Evolutionary conservation across 2,329 filamentous ascomycete genomes (phyloP), one percentile per base, ranked within the genome.

Genomic region (Whalleya microplaca): DNA sequence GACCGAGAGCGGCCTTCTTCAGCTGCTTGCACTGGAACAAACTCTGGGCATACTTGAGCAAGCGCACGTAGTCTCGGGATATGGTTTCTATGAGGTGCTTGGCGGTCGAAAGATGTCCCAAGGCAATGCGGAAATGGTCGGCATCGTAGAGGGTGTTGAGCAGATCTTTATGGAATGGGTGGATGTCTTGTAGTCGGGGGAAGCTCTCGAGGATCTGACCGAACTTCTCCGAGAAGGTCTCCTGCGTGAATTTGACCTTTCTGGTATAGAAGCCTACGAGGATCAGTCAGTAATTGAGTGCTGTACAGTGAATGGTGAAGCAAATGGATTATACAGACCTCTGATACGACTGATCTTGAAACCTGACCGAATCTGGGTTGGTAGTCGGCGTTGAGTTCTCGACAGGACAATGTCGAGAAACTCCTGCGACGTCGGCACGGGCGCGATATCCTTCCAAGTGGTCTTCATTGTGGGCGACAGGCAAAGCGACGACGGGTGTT

Each of bases 21-120:
- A 99, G 86, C 81, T 98, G 93, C 80, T 99, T 99, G 85, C 94
- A 98, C 80, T 99, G 95, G 81, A 94, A 99, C 63, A 99, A 84
- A 70, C 88, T 96, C 80, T 96, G 93, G 53, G 92, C 93, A 79
- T 99, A 98, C 83, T 96, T 96, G 75, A 96, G 85, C 45, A 99
- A 85, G 64, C 95, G 91, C 61, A 99, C 92, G 72, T 99, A 99
- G 75, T 99, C 95, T 72, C 95, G 86, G 58, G 91, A 90, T 62
- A 99, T 95, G 52, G 93, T 96, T 83, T 99, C 95, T 54, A 99
- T 96, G 64, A 98, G 80, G 71, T 96, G 91, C 80, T 97, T 98
- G 50, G 95, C 95, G 3, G 95, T 98, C 43, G 92, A 96, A 45
- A 99, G 81, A 76, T 98, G 95, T 58, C 95, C 96, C 37, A 99